Evolutionary conservation across 2,329 filamentous ascomycete species (phyloP), one percentile per base, ranked within the genome.

Genomic region (Aspergillus sp.): DNA sequence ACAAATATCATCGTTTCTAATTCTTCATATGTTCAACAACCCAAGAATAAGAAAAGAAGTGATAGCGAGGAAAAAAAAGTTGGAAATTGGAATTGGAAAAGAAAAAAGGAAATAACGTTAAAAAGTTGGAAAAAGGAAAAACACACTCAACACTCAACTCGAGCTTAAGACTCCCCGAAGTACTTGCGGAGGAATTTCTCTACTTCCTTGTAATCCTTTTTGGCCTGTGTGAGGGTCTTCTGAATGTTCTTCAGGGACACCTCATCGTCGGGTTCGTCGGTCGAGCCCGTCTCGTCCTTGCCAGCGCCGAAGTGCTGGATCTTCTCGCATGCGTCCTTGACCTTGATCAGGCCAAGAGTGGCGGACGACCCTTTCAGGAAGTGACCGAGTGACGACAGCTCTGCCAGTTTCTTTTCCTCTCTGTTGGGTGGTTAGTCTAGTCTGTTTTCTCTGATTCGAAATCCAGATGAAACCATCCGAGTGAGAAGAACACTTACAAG

Each of bases 291-390:
- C 61, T 91, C 85, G 67, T 94, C 92, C 77, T 93, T 91, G 69
- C 85, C 83, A 70, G 90, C 90, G 66, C 94, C 94, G 74, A 88
- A 96, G 72, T 96, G 90, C 77, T 99, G 94, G 70, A 99, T 97
- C 82, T 96, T 92, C 79, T 98, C 93, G 80, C 95, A 99, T 63
- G 87, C 89, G 71, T 97, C 92, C 75, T 92, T 91, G 69, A 99
- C 90, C 76, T 96, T 96, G 70, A 85, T 89, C 57, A 98, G 85
- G 50, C 95, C 95, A 56, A 99, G 85, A 4, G 95, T 97, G 45
- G 95, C 94, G 9, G 94, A 97, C 6, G 94, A 98, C 61, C 95
- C 95, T 80, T 99, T 99, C 67, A 99, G 84, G 80, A 96, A 99
- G 79, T 99, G 95, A 47, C 95, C 95, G 32, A 96, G 87, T 55